Evolutionary conservation across 2,329 filamentous ascomycete species (phyloP).

Genomic region (Ceratocystis ficicola): DNA sequence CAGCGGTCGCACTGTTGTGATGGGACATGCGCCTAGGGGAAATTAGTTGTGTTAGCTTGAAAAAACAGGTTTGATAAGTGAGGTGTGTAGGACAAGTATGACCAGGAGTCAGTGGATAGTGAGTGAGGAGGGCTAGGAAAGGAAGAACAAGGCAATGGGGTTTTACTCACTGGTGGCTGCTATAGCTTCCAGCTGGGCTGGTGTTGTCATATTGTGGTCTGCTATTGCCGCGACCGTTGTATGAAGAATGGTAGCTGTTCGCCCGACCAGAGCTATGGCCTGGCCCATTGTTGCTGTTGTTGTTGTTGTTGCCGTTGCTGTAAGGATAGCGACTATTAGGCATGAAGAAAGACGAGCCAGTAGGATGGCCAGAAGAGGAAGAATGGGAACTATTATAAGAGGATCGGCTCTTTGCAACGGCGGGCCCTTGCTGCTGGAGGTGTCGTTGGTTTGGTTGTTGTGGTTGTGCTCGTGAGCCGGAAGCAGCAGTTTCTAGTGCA

Average conservation of each 20-base stretch:
- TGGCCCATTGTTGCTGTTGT: slow-evolving; percentile 31
- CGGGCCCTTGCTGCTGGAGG: slow-evolving; percentile 39
- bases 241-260: slow-evolving; percentile 60
- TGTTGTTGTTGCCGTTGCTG: too few species aligned
- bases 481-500: slow-evolving; percentile 30
- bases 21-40: slow-evolving; percentile 12
- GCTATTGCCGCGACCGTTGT: slow-evolving; percentile 26
- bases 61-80: neutral
- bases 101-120: neutral
- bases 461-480: too few species aligned
- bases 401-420: slow-evolving; percentile 65
- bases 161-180: slow-evolving; percentile 5
- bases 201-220: neutral
- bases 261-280: slow-evolving; percentile 39
- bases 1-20: neutral
- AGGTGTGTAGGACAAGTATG: neutral
- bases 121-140: neutral
- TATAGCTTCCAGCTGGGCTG: neutral
- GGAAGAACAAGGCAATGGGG: neutral
- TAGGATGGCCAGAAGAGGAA: slow-evolving; percentile 53
- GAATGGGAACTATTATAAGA: slow-evolving; percentile 71
- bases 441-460: slow-evolving; percentile 25
- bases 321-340: slow-evolving; percentile 72
- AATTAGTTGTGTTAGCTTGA: neutral
- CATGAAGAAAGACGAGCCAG: slow-evolving; percentile 66